These are phyloP conservation scores for Pseudocercospora musae DNA, from an alignment of 2,329 filamentous ascomycete species.

Conservation along the genomic window DNA sequence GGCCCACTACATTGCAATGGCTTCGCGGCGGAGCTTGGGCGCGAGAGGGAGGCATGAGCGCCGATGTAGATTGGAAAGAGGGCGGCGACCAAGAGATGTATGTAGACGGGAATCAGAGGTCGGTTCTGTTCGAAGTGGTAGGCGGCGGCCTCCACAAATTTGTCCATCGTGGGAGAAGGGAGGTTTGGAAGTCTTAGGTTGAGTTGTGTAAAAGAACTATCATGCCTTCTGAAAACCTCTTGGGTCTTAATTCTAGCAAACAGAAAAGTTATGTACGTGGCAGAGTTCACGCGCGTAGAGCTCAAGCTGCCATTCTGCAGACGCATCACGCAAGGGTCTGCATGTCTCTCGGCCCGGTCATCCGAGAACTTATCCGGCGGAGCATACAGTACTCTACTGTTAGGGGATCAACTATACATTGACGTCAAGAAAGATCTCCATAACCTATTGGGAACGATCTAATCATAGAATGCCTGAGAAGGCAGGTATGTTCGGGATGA, in stretches of 20 bases:
- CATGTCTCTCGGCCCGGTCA: neutral
- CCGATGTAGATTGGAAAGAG: constrained; percentile 81
- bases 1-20: constrained; percentile 38
- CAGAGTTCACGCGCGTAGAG: too few relatives aligned
- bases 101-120: constrained; percentile 54
- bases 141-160: constrained; percentile 10
- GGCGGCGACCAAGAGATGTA: constrained; percentile 65
- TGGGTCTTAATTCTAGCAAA: neutral
- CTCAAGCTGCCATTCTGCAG: neutral
- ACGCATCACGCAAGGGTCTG: neutral
- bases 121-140: constrained; percentile 21
- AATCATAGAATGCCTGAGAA: too few relatives aligned
- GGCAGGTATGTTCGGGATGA: too few relatives aligned
- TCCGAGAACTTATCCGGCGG: neutral
- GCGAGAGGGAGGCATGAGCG: constrained; percentile 77
- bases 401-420: too few relatives aligned
- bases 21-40: constrained; percentile 74
- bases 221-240: neutral
- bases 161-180: neutral
- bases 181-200: neutral
- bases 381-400: too few relatives aligned
- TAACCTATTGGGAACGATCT: too few relatives aligned
- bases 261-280: neutral
- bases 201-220: neutral
- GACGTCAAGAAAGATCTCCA: too few relatives aligned